These are phyloP conservation scores for Graphilbum sp. DNA, from an alignment of 2,329 filamentous ascomycete species.

Conservation along the genomic window DNA sequence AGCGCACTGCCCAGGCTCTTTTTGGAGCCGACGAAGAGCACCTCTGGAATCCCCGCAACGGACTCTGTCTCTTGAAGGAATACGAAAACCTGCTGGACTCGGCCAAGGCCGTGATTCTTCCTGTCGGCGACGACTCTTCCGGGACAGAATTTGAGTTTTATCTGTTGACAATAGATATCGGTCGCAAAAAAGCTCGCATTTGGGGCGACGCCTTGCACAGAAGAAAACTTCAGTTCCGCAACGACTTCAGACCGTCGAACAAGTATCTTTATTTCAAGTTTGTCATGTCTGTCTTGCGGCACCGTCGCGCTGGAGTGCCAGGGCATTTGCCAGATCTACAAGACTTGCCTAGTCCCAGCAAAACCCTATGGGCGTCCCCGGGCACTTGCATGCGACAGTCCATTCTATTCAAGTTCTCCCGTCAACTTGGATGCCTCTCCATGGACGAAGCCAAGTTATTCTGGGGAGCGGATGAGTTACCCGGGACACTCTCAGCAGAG, in stretches of 20 bases:
- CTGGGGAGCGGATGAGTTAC: no score
- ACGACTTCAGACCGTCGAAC: background rate
- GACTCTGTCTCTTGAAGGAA: background rate
- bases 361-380: background rate
- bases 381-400: background rate
- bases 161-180: background rate
- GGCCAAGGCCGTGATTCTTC: background rate
- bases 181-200: background rate
- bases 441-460: background rate
- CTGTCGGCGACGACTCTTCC: background rate
- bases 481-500: no score
- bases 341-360: background rate
- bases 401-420: background rate
- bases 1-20: background rate
- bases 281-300: background rate
- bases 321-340: background rate
- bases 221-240: background rate
- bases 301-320: background rate
- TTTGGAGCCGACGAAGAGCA: background rate
- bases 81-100: conserved; percentile 1
- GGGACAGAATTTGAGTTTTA: background rate
- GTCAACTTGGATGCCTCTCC: background rate
- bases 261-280: conserved; percentile 1
- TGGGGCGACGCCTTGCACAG: background rate
- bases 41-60: background rate